Percentiles rank a stretch among this genome's conserved stretches.
Evolutionary conservation across 1,139 yeast genomes (phyloP).

Genomic region (Taphrina populina): DNA sequence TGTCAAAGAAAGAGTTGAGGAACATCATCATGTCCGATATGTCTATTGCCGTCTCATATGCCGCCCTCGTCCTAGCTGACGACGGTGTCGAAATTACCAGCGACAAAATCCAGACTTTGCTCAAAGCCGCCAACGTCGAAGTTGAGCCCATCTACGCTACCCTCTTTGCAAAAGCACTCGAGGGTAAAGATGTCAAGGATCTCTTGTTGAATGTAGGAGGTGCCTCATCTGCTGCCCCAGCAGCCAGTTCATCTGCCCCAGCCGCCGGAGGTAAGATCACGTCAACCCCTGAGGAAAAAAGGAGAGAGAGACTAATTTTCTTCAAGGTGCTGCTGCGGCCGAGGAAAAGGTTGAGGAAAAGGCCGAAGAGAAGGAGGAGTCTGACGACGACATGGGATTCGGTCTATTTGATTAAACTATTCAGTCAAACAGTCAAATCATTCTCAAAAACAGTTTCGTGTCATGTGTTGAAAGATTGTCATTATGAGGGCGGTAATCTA

Average conservation of each 20-base stretch:
- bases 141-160: conserved; percentile 84
- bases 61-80: conserved; percentile 37
- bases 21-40: conserved; percentile 20
- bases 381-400: conserved; percentile 57
- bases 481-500: too few relatives aligned
- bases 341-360: conserved; percentile 61
- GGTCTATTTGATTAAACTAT: conserved; percentile 46
- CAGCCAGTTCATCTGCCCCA: conserved; percentile 55
- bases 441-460: too few relatives aligned
- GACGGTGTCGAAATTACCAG: conserved; percentile 45
- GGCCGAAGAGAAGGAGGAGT: conserved; percentile 59
- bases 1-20: conserved; percentile 17
- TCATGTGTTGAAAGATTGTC: too few relatives aligned
- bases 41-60: conserved; percentile 35
- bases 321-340: conserved; percentile 54
- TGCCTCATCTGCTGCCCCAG: conserved; percentile 63
- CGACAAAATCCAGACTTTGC: conserved; percentile 81
- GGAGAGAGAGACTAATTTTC: too few relatives aligned
- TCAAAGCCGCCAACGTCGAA: conserved; percentile 86
- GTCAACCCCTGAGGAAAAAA: too few relatives aligned
- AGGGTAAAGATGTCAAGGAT: conserved; percentile 93
- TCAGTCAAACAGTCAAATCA: too few relatives aligned
- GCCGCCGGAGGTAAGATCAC: conserved; percentile 33
- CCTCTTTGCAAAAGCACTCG: conserved; percentile 93
- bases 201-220: conserved; percentile 78